These are phyloP conservation scores for Trichoderma gracile DNA, from an alignment of 2,329 filamentous ascomycete genomes.

Conservation along the genomic window DNA sequence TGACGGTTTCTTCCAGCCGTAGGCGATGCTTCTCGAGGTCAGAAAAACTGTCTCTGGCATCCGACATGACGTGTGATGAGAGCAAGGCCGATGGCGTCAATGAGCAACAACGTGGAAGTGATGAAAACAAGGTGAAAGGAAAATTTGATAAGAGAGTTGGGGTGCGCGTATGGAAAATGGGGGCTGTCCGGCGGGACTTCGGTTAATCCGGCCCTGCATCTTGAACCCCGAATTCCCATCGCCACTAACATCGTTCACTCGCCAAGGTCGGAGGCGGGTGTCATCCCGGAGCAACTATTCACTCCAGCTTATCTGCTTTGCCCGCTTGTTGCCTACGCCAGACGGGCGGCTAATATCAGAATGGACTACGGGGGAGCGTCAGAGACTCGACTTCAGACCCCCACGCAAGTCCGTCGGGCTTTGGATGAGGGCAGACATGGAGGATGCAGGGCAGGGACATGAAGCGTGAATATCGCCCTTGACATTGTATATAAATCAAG, in stretches of 20 bases:
- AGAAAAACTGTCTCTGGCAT: conserved; percentile 54
- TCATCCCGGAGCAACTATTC: conserved; percentile 3
- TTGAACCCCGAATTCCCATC: too few species aligned
- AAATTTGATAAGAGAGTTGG: conserved; percentile 24
- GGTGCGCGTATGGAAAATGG: neutral
- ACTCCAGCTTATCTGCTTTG: neutral
- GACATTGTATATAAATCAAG: neutral
- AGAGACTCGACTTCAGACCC: neutral
- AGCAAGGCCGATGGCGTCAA: neutral
- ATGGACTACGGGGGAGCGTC: neutral
- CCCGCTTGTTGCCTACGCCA: neutral
- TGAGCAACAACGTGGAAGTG: neutral
- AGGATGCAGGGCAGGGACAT: neutral
- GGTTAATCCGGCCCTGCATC: too few species aligned
- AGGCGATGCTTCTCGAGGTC: conserved; percentile 74
- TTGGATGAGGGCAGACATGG: neutral
- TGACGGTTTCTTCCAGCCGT: conserved; percentile 73
- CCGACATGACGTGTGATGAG: conserved; percentile 40
- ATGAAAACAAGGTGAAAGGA: neutral
- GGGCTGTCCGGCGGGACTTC: neutral
- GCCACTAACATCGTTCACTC: neutral
- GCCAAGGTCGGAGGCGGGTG: neutral
- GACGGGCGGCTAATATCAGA: neutral
- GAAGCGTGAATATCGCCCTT: neutral
- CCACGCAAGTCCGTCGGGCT: neutral